Evolutionary conservation across 495 filamentous ascomycete species (phyloP).

Genomic region (Aspergillus biplanus): DNA sequence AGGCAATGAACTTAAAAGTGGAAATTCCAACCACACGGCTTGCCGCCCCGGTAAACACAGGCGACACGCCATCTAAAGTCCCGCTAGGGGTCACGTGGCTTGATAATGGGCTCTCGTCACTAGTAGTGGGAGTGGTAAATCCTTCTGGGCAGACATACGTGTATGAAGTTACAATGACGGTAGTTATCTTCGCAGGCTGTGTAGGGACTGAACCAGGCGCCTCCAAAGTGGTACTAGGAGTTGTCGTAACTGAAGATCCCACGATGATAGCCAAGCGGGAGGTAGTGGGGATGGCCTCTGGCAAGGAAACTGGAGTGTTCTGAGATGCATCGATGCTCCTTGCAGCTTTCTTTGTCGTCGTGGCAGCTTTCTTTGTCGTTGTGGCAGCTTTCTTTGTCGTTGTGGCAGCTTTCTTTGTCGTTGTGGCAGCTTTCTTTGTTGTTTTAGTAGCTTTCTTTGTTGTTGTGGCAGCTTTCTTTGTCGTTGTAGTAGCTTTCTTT

Average conservation of each 20-base stretch:
- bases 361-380: slow-evolving; percentile 1
- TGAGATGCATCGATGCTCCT: background rate
- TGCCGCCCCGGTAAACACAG: background rate
- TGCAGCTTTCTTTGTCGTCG: background rate
- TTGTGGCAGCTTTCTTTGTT: background rate
- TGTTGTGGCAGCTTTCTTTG: background rate
- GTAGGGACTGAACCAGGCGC: background rate
- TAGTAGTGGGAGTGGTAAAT: background rate
- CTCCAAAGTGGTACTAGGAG: background rate
- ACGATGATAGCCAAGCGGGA: background rate
- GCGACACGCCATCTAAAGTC: background rate
- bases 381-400: background rate
- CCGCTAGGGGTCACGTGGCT: background rate
- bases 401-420: background rate
- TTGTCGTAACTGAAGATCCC: background rate
- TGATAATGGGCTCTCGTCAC: background rate
- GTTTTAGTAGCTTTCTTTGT: slow-evolving; percentile 5
- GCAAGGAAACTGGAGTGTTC: background rate
- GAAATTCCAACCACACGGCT: background rate
- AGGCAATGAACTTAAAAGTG: background rate
- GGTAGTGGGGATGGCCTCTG: background rate
- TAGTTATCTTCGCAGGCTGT: background rate
- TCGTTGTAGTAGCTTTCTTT: background rate
- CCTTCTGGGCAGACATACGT: background rate
- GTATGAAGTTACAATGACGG: background rate